These are phyloP conservation scores for Diphasiastrum complanatum DNA, from an alignment of 83 land plant genomes.

Conservation along the genomic window DNA sequence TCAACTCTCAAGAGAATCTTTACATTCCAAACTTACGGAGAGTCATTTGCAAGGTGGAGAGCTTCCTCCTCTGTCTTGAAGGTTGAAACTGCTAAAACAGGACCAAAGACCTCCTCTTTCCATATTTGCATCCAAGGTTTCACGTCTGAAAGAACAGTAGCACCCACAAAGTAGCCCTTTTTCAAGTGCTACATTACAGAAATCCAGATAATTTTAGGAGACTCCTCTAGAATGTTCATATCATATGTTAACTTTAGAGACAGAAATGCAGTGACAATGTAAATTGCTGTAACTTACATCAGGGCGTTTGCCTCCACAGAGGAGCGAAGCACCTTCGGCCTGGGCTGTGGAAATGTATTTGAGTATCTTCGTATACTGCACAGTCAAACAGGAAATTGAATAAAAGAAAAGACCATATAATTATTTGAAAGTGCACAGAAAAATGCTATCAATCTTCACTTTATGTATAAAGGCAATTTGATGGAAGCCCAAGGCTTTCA, in stretches of 20 bases:
- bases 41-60: slow-evolving; percentile 10
- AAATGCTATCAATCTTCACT: too few species aligned
- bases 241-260: not conserved
- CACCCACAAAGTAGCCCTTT: slow-evolving; percentile 10
- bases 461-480: too few species aligned
- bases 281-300: slow-evolving; percentile 6
- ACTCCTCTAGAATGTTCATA: not conserved
- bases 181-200: slow-evolving; percentile 2
- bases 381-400: too few species aligned
- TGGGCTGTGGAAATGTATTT: slow-evolving; percentile 4
- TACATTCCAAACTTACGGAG: slow-evolving; percentile 8
- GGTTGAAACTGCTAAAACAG: slow-evolving; percentile 1
- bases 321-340: slow-evolving; percentile 12
- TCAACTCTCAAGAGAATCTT: too few species aligned
- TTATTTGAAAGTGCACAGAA: too few species aligned
- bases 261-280: not conserved
- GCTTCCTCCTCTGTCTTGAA: slow-evolving; percentile 18
- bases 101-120: slow-evolving; percentile 18
- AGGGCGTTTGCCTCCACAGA: slow-evolving; percentile 13
- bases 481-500: too few species aligned
- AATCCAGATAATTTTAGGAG: not conserved
- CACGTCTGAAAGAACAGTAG: slow-evolving; percentile 2
- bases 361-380: slow-evolving; percentile 10
- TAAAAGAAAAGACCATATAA: too few species aligned
- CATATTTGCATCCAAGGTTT: slow-evolving; percentile 1